Evolutionary conservation across 2,329 filamentous ascomycete genomes (phyloP), one percentile per base, ranked within the genome.

Genomic region (Epicoccum nigrum): DNA sequence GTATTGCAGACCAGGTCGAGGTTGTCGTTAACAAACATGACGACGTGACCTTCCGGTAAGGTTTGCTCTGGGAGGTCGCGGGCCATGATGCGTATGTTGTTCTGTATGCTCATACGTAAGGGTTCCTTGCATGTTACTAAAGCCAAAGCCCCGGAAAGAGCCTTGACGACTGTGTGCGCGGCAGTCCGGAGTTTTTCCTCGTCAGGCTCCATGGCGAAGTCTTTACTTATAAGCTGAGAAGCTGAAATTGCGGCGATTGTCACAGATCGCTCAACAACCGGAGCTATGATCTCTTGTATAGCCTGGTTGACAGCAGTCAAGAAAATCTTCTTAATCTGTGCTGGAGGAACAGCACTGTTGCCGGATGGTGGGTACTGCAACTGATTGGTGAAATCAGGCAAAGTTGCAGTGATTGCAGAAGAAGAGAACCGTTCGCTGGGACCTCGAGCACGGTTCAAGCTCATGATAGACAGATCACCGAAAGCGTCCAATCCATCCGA

Each of bases 11-110:
- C 93, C 32, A 92, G 83, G 63, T 99, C 94, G 23, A 99, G 82
- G 70, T 99, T 99, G 59, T 95, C 93, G 72, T 97, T 99, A 55
- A 99, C 93, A 74, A 95, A 97, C 90, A 99, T 97, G 49, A 97
- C 84, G 55, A 99, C 94, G 25, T 94, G 90, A 6, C 94, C 94
- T 75, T 99, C 94, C 0, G 94, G 91, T 55, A 99, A 82, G 13
- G 90, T 89, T 63, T 87, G 84, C 45, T 85, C 82, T 2, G 81
- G 81, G 32, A 84, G 76, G 42, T 83, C 82, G 50, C 82, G 79
- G 45, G 90, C 88, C 45, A 90, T 86, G 30, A 96, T 82, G n/a
- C 94, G 88, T 72, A 99, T 92, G 69, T 97, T 96, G 75, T 97
- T 99, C 45, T 89, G 95, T 74, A 99, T 96, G 76, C 95, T 97